Evolutionary conservation across 306 rosid species (phyloP).

Genomic region (Lupinus albus): DNA sequence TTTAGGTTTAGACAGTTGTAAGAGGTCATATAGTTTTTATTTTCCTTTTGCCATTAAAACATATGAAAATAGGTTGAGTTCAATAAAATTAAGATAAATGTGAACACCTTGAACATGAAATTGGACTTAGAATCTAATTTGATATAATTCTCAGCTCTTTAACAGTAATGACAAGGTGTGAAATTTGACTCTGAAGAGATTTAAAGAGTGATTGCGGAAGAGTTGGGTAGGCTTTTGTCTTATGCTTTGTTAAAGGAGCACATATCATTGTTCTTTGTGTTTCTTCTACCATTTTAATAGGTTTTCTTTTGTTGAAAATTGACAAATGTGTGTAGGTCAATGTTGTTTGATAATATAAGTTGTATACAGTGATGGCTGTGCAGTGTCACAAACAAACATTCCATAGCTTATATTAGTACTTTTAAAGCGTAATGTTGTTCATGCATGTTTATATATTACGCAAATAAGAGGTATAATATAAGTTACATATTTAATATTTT

Average conservation of each 20-base stretch:
- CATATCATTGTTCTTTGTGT: not conserved
- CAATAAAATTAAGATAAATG: not conserved
- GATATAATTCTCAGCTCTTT: not conserved
- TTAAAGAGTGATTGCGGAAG: conserved; percentile 6
- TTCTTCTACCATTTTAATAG: not conserved
- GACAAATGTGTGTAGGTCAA: not conserved
- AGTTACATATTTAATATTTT: conserved; percentile 13
- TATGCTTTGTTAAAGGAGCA: not conserved
- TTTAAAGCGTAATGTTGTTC: conserved; percentile 6
- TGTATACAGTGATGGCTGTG: conserved; percentile 27
- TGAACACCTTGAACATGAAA: conserved; percentile 1
- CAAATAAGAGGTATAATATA: not conserved
- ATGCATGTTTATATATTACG: conserved; percentile 12
- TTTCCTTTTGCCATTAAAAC: not conserved
- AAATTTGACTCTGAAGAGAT: conserved; percentile 3
- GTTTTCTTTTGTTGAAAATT: conserved; percentile 1
- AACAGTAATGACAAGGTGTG: not conserved
- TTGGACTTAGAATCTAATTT: not conserved
- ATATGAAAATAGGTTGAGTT: not conserved
- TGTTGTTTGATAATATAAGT: not conserved
- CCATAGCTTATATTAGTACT: not conserved
- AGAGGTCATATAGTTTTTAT: conserved; percentile 18
- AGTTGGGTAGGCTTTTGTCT: not conserved
- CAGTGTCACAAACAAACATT: conserved; percentile 24
- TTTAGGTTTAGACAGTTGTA: conserved; percentile 7